phyloP scores from a whole-genome alignment of 176 grass and related monocot genomes.

The Luzula sylvatica region DNA sequence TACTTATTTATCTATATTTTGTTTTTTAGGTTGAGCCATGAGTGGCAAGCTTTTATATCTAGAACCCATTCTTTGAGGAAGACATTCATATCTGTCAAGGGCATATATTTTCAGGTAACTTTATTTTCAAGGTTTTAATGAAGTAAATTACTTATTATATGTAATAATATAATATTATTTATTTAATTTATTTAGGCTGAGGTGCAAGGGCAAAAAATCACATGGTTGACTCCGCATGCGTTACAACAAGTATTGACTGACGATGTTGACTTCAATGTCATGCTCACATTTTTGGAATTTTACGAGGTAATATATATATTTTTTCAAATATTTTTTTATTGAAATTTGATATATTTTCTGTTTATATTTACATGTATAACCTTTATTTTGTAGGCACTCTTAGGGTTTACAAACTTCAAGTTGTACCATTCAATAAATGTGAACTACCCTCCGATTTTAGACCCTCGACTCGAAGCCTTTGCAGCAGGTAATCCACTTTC shows the following conservation, averaged over 20 bases:
- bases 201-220: constrained; percentile 96
- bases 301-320: constrained; percentile 47
- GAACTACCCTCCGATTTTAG: constrained; percentile 91
- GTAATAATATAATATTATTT: neutral
- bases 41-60: constrained; percentile 97
- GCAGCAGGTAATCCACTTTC: constrained; percentile 42
- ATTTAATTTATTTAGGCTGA: constrained; percentile 52
- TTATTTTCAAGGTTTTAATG: neutral
- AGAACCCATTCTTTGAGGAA: constrained; percentile 73
- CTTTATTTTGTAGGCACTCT: constrained; percentile 58
- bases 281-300: constrained; percentile 95
- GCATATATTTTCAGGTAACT: constrained; percentile 92
- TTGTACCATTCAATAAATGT: constrained; percentile 99
- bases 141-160: neutral
- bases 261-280: constrained; percentile 96
- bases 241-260: constrained; percentile 87
- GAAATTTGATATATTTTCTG: constrained; percentile 2
- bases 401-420: constrained; percentile 92
- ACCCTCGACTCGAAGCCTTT: constrained; percentile 81
- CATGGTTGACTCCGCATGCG: constrained; percentile 93
- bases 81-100: constrained; percentile 96
- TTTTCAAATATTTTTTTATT: constrained; percentile 14
- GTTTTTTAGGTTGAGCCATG: constrained; percentile 82
- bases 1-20: constrained; percentile 10
- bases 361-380: constrained; percentile 2